Base-by-base conservation (phyloP, 2,329 filamentous ascomycete genomes). In the Cladosporium sphaerospermum region DNA sequence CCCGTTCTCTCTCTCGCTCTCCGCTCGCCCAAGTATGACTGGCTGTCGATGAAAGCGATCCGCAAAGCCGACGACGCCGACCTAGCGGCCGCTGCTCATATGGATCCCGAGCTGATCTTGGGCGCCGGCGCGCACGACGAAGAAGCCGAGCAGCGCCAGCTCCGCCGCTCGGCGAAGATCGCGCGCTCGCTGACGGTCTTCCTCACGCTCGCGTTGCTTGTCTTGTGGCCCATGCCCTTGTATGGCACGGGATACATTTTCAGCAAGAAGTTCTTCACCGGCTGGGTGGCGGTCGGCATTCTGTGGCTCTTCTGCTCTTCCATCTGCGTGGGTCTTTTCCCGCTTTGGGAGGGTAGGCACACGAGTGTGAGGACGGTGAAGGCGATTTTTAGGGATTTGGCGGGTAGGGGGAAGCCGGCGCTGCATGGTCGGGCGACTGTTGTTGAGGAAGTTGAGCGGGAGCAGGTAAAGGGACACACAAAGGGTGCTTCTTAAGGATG, bases 21-120 rank as follows among this genome's bases (percentile, higher is more conserved):
- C 56, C 81, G 81, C n/a, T 65, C 74, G 9, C 85, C 91, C 54
- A 84, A 88, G 61, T 96, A 96, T 70, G 86, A 96, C 74, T 96
- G 89, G 84, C 73, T 82, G 53, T 86, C 84, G 13, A 96, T 96
- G 90, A 79, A 82, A 63, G 76, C 75, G 1, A 95, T 96, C 65
- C 82, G 87, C 61, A 82, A 80, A 60, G 86, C 82, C 43, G 89
- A 95, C 62, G 90, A 96, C 68, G 78, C 82, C 41, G 87, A 90
- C 46, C 73, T 90, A 16, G 81, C 84, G 0, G 76, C 75, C 0
- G 78, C 75, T 1, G 83, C 84, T 0, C 75, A 85, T 42, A 65
- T 86, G 28, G 85, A 89, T 53, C 73, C 85, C 1, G 86, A 89
- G 60, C 74, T 80, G 1, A 72, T 84, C 2, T 80, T 79, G 0